These are phyloP conservation scores for Wickerhamomyces kurtzmanii DNA, from an alignment of 805 yeast genomes.

Conservation along the genomic window DNA sequence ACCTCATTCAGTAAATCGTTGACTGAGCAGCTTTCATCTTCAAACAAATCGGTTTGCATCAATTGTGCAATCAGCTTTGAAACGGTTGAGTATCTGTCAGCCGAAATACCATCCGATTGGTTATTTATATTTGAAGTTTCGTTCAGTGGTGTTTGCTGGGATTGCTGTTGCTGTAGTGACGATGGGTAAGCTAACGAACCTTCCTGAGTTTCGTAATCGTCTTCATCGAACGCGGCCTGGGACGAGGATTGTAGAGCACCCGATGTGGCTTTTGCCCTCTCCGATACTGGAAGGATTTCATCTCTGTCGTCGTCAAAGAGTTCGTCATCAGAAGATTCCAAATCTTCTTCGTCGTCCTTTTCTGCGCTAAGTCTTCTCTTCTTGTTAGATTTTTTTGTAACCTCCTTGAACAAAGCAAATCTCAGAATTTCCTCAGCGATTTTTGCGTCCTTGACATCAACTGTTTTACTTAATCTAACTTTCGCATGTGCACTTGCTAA, in stretches of 20 bases:
- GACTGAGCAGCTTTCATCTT: constrained; percentile 32
- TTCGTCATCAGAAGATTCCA: constrained; percentile 10
- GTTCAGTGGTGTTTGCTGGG: constrained; percentile 1
- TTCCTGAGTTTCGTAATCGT: constrained; percentile 5
- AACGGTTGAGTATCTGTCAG: constrained; percentile 36
- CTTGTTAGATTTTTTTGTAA: constrained; percentile 22
- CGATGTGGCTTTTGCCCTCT: constrained; percentile 3
- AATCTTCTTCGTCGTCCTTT: constrained; percentile 19
- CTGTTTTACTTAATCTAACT: constrained; percentile 71
- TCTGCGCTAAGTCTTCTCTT: constrained; percentile 19
- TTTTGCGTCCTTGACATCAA: constrained; percentile 69
- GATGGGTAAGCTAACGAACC: background rate
- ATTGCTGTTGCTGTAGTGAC: background rate
- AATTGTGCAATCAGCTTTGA: constrained; percentile 36
- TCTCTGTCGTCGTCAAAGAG: constrained; percentile 13
- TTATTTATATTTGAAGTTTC: constrained; percentile 10
- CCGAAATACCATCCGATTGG: constrained; percentile 31
- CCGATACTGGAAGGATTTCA: constrained; percentile 1
- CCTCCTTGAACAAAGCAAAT: constrained; percentile 79
- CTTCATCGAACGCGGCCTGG: constrained; percentile 7
- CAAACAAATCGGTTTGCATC: constrained; percentile 31
- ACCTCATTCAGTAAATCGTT: constrained; percentile 27
- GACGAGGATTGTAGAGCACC: constrained; percentile 3
- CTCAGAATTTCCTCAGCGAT: constrained; percentile 81
- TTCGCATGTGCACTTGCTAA: constrained; percentile 95